Percentiles rank a stretch among this genome's conserved stretches.
Conservation (phyloP, 2,329 filamentous ascomycete species). For the Ascochyta rabiei region DNA sequence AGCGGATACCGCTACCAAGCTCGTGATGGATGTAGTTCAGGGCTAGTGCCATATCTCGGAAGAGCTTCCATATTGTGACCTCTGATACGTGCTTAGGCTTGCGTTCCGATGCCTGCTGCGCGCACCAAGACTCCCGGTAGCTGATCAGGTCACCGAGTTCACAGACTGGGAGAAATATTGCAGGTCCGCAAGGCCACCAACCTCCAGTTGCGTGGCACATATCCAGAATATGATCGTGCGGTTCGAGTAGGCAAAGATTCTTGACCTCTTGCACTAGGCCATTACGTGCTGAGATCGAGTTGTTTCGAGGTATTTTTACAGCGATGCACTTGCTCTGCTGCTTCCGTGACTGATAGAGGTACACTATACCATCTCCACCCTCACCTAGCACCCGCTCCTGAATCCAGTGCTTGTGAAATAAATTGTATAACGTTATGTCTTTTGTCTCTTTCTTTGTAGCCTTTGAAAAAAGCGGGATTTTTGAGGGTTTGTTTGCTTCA, state of each 20-base stretch:
- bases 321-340: background rate
- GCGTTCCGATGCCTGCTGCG: conserved; percentile 1
- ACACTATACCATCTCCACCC: conserved; percentile 19
- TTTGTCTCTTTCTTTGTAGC: background rate
- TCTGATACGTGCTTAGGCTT: conserved; percentile 20
- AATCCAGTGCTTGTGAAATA: background rate
- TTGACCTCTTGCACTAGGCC: background rate
- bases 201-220: conserved; percentile 9
- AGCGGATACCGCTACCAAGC: background rate
- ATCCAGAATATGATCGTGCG: conserved; percentile 21
- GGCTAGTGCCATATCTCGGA: conserved; percentile 30
- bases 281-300: background rate
- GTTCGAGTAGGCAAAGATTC: background rate
- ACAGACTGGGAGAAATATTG: conserved; percentile 28
- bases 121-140: conserved; percentile 13
- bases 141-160: conserved; percentile 21
- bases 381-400: conserved; percentile 4
- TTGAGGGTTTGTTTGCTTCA: background rate
- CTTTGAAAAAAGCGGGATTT: background rate
- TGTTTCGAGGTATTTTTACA: background rate
- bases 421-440: background rate
- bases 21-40: conserved; percentile 30
- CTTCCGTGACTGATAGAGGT: background rate
- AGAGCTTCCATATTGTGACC: conserved; percentile 34
- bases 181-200: conserved; percentile 15